phyloP scores from a whole-genome alignment of 352 stramenopile genomes.

The Aphanomyces stellatus region DNA sequence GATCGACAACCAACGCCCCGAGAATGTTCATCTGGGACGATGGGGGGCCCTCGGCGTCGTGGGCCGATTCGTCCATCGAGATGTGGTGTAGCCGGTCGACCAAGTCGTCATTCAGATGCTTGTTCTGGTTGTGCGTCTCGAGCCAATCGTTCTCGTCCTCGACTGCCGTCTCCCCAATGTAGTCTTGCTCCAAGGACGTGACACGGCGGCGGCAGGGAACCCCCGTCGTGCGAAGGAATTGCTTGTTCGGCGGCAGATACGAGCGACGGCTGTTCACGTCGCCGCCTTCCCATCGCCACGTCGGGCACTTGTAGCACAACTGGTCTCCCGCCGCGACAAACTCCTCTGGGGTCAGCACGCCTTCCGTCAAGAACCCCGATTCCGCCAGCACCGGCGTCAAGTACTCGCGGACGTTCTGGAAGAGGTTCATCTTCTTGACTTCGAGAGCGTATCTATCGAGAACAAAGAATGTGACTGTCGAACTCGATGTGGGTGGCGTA shows the following conservation, averaged over 20 bases:
- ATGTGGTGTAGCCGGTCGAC: constrained; percentile 52
- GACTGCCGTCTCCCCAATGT: constrained; percentile 58
- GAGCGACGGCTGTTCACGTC: constrained; percentile 43
- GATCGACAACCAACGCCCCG: constrained; percentile 62
- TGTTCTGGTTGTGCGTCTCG: constrained; percentile 31
- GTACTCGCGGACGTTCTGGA: constrained; percentile 80
- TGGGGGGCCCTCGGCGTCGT: not conserved
- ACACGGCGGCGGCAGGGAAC: constrained; percentile 84
- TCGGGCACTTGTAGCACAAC: constrained; percentile 95
- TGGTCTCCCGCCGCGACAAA: constrained; percentile 93
- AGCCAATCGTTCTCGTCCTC: constrained; percentile 89
- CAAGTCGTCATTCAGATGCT: constrained; percentile 24
- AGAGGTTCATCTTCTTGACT: constrained; percentile 37
- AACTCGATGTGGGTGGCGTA: not conserved
- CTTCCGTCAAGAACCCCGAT: constrained; percentile 90
- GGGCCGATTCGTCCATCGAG: constrained; percentile 30
- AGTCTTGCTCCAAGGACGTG: constrained; percentile 61
- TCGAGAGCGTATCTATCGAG: no score
- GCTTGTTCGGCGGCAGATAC: constrained; percentile 78
- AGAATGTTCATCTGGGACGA: constrained; percentile 31
- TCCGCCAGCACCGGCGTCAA: constrained; percentile 86
- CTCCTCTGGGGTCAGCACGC: constrained; percentile 95
- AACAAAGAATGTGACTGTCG: no score
- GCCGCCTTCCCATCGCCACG: constrained; percentile 90
- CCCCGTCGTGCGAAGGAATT: constrained; percentile 81